Conservation (phyloP, 257 asterid genomes). For the Fraxinus excelsior region DNA sequence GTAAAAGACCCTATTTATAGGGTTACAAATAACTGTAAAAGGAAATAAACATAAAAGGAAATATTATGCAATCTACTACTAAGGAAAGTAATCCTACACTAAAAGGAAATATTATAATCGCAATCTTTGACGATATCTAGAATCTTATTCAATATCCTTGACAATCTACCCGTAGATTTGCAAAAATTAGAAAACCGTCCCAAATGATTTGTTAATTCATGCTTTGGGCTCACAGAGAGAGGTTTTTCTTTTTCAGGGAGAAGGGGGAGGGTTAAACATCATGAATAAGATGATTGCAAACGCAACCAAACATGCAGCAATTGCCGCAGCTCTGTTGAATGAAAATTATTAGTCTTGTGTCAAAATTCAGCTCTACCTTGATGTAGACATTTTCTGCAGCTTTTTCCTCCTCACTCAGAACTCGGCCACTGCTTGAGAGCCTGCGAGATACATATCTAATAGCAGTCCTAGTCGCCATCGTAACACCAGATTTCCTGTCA, state of each 20-base stretch:
- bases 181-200: neutral
- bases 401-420: constrained; percentile 90
- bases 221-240: neutral
- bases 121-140: no score
- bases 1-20: no score
- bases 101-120: no score
- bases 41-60: no score
- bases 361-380: constrained; percentile 50
- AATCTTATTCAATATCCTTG: no score
- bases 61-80: no score
- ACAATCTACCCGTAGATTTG: no score
- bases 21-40: no score
- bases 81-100: no score
- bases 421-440: constrained; percentile 72
- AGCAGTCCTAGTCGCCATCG: constrained; percentile 79
- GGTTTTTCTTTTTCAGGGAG: neutral
- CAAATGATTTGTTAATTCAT: neutral
- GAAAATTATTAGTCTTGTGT: neutral
- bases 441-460: constrained; percentile 72
- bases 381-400: constrained; percentile 97
- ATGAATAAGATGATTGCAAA: neutral
- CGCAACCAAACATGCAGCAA: constrained; percentile 1
- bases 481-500: constrained; percentile 37
- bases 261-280: neutral
- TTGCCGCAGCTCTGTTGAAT: neutral